These are phyloP conservation scores for Microdochium trichocladiopsis DNA, from an alignment of 2,329 filamentous ascomycete species.

Conservation along the genomic window DNA sequence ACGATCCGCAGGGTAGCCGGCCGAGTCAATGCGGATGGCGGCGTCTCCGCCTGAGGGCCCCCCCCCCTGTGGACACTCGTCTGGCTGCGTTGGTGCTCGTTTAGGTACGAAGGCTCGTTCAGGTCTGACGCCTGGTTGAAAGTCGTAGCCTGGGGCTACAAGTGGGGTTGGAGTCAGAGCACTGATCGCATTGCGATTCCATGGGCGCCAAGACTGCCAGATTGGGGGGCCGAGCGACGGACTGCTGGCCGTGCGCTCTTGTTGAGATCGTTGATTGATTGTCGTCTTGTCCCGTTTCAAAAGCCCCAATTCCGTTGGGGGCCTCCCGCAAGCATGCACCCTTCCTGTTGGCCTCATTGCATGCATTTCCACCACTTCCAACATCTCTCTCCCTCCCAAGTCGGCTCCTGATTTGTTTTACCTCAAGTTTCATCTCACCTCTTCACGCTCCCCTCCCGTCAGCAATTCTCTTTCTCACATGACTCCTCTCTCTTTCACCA, in stretches of 20 bases:
- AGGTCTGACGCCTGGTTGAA: not conserved
- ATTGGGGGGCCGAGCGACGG: not conserved
- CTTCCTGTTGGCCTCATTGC: no score
- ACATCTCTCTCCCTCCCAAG: no score
- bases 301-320: not conserved
- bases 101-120: not conserved
- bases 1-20: not conserved
- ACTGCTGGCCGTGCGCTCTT: not conserved
- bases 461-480: not conserved
- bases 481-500: no score
- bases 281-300: not conserved
- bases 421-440: no score
- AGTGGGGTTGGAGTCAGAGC: not conserved
- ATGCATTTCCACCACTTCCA: no score
- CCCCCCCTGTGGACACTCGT: no score
- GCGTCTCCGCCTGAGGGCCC: no score
- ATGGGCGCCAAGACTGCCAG: not conserved
- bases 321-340: no score
- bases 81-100: not conserved
- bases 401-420: no score
- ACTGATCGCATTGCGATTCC: not conserved
- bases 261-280: not conserved
- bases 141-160: not conserved
- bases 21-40: not conserved
- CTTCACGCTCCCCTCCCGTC: no score